A percentile compares a stretch with the other conserved stretches of the same genome.
Conservation (phyloP, 164 flowering plant species). For the Echeveria elegans region DNA sequence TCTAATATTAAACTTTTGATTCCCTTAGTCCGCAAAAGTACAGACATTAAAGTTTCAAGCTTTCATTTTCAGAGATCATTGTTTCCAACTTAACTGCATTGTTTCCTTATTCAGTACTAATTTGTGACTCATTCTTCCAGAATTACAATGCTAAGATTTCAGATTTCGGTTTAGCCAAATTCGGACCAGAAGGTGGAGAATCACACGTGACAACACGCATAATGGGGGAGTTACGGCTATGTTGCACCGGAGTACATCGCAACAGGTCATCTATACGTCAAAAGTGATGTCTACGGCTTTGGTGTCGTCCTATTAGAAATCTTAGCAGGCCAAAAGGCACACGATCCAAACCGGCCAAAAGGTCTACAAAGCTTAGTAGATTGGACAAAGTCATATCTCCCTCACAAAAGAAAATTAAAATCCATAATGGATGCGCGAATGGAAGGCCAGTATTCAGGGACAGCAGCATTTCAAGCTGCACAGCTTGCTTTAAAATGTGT, state of each 20-base stretch:
- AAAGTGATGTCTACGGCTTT: constrained; percentile 85
- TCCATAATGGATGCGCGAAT: too few relatives aligned
- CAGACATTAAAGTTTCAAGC: not conserved
- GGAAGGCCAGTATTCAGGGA: constrained; percentile 46
- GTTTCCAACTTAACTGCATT: too few relatives aligned
- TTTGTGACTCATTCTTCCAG: not conserved
- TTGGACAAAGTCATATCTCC: too few relatives aligned
- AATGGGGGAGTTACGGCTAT: constrained; percentile 6
- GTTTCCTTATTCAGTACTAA: too few relatives aligned
- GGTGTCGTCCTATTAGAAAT: constrained; percentile 82
- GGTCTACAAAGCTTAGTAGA: too few relatives aligned
- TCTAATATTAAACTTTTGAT: too few relatives aligned
- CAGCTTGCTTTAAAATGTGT: constrained; percentile 55
- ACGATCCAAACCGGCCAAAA: constrained; percentile 51
- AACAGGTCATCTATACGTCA: constrained; percentile 63
- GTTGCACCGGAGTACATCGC: constrained; percentile 9
- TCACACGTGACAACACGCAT: constrained; percentile 7
- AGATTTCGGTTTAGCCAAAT: constrained; percentile 9
- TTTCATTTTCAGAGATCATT: too few relatives aligned
- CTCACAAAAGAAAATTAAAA: constrained; percentile 37
- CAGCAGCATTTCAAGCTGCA: constrained; percentile 43
- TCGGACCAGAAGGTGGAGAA: constrained; percentile 3
- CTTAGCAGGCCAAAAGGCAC: constrained; percentile 61
- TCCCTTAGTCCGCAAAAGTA: constrained; percentile 20
- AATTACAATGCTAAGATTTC: constrained; percentile 7